These are phyloP conservation scores for Botrytis fragariae DNA, from an alignment of 2,329 filamentous ascomycete genomes.

Conservation along the genomic window DNA sequence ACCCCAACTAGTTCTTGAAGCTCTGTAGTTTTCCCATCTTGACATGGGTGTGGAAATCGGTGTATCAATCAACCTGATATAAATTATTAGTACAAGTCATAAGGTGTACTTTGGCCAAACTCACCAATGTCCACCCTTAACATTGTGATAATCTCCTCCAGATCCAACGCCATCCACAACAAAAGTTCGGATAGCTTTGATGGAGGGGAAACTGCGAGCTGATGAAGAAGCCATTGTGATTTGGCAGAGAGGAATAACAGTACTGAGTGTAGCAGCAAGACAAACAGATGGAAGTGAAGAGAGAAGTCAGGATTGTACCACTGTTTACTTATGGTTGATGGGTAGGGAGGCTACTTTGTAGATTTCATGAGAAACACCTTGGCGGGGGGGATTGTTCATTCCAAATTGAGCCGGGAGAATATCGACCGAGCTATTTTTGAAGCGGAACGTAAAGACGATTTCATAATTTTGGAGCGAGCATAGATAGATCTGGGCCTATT, in stretches of 20 bases:
- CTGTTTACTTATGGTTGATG: slow-evolving; percentile 1
- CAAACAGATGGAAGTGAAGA: slow-evolving; percentile 1
- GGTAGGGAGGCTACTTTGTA: not conserved
- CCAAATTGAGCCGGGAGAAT: slow-evolving; percentile 16
- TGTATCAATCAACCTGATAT: slow-evolving; percentile 80
- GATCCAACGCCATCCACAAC: slow-evolving; percentile 62
- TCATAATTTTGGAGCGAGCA: not conserved
- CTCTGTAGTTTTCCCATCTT: slow-evolving; percentile 81
- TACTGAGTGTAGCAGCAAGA: not conserved
- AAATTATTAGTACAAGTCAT: not conserved
- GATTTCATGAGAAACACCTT: not conserved
- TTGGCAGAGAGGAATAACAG: slow-evolving; percentile 7
- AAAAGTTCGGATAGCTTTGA: slow-evolving; percentile 72
- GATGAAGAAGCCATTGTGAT: slow-evolving; percentile 32
- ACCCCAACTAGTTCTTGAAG: slow-evolving; percentile 86
- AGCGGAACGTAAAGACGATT: not conserved
- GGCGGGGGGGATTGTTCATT: slow-evolving; percentile 12
- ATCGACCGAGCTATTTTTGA: slow-evolving; percentile 16
- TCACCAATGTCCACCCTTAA: slow-evolving; percentile 68
- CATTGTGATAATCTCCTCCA: slow-evolving; percentile 90
- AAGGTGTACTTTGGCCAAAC: slow-evolving; percentile 24
- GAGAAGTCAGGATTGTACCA: not conserved
- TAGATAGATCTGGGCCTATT: not conserved
- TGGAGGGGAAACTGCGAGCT: slow-evolving; percentile 59
- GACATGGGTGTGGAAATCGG: slow-evolving; percentile 93